Percentiles rank a stretch among this genome's conserved stretches.
phyloP scores from a whole-genome alignment of 129 eudicot species.

The Apium graveolens region DNA sequence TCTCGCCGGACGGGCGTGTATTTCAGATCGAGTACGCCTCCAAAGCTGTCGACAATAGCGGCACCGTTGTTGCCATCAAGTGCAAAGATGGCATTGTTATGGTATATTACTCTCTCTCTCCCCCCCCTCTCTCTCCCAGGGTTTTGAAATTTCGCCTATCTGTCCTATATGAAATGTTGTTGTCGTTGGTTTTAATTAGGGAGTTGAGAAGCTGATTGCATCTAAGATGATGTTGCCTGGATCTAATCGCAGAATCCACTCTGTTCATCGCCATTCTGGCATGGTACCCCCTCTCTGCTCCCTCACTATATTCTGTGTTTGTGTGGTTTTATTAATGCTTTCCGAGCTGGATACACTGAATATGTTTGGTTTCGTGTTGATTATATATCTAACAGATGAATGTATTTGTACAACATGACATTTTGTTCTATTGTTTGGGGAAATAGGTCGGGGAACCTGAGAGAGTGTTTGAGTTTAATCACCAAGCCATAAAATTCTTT shows the following conservation, averaged over 20 bases:
- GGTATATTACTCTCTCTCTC: conserved; percentile 31
- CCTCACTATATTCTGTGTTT: background rate
- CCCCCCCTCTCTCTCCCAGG: background rate
- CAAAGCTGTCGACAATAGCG: conserved; percentile 98
- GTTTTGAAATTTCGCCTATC: background rate
- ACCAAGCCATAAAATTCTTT: too few species aligned
- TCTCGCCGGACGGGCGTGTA: conserved; percentile 98
- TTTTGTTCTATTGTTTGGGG: too few species aligned
- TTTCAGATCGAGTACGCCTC: conserved; percentile 99
- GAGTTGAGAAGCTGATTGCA: conserved; percentile 93
- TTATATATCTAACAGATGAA: too few species aligned
- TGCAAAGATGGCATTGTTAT: conserved; percentile 97
- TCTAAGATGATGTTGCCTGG: conserved; percentile 99
- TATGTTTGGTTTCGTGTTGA: too few species aligned
- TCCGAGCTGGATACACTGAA: too few species aligned
- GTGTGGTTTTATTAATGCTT: background rate
- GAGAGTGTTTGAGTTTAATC: too few species aligned
- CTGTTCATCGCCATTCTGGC: conserved; percentile 98
- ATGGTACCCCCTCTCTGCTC: conserved; percentile 39
- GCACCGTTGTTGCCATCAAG: conserved; percentile 88
- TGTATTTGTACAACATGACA: too few species aligned
- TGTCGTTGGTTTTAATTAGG: conserved; percentile 30
- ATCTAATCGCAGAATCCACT: conserved; percentile 83
- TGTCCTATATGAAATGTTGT: background rate
- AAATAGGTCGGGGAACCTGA: too few species aligned